A percentile compares a stretch with the other conserved stretches of the same genome.
Conservation (phyloP, 345 rosid species). For the Clausena lansium region DNA sequence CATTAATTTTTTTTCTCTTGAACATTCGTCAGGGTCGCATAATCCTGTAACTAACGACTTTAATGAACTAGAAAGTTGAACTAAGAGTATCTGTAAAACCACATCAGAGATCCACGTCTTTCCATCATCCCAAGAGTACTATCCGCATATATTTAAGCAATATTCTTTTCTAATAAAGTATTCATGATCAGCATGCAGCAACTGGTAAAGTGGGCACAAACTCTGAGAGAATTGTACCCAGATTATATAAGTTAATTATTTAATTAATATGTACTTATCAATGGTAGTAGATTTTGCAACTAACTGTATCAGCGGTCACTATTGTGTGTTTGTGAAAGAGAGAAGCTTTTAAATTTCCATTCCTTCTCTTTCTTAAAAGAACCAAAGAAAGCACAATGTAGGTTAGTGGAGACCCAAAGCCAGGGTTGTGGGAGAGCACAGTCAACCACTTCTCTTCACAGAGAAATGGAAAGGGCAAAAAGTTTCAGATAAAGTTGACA, state of each 20-base stretch:
- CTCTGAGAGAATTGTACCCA: neutral
- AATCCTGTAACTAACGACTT: neutral
- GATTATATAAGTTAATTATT: neutral
- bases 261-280: neutral
- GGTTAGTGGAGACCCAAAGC: constrained; percentile 19
- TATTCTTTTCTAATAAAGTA: neutral
- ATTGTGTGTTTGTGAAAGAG: too few relatives aligned
- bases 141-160: neutral
- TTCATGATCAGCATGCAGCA: neutral
- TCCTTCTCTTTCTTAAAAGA: neutral
- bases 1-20: too few relatives aligned
- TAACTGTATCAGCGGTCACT: neutral
- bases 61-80: neutral
- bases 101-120: neutral
- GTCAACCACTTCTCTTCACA: constrained; percentile 1
- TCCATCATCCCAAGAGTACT: neutral
- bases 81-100: neutral
- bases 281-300: neutral
- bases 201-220: neutral
- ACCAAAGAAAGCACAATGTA: neutral
- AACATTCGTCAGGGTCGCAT: neutral
- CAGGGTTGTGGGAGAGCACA: constrained; percentile 5
- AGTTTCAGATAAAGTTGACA: neutral
- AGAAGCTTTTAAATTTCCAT: neutral
- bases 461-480: neutral